Evolutionary conservation across 2,329 filamentous ascomycete genomes (phyloP).

Genomic region (Fusarium pseudograminearum): DNA sequence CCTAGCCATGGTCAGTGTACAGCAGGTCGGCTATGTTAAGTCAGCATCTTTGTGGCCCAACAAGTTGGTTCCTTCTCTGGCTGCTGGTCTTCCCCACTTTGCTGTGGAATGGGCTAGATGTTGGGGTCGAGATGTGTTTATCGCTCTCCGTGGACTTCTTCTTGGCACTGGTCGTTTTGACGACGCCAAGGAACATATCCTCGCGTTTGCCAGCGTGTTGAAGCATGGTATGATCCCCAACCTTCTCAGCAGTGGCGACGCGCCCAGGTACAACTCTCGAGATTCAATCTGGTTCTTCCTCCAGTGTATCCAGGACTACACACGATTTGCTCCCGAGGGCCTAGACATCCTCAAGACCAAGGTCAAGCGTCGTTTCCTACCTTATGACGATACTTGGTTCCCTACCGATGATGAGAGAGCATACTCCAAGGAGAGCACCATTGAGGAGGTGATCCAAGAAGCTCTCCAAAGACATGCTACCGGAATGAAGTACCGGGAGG

Average conservation of each 20-base stretch:
- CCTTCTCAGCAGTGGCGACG: conserved; percentile 84
- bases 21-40: conserved; percentile 89
- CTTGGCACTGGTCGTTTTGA: conserved; percentile 88
- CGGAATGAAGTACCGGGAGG: conserved; percentile 92
- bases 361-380: conserved; percentile 86
- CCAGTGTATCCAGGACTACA: conserved; percentile 95
- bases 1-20: conserved; percentile 89
- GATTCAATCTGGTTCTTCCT: conserved; percentile 99
- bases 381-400: conserved; percentile 97
- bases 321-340: conserved; percentile 82
- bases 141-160: conserved; percentile 91
- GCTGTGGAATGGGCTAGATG: conserved; percentile 93
- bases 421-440: conserved; percentile 84
- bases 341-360: conserved; percentile 78
- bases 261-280: conserved; percentile 92
- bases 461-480: conserved; percentile 90
- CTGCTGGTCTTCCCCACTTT: conserved; percentile 94
- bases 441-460: conserved; percentile 93
- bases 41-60: conserved; percentile 91
- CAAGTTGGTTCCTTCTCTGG: conserved; percentile 85
- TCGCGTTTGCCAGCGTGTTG: conserved; percentile 93
- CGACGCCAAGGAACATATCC: conserved; percentile 93
- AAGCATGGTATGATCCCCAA: conserved; percentile 99
- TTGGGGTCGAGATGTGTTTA: conserved; percentile 98
- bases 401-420: conserved; percentile 82